Evolutionary conservation across 139 green algal genomes (phyloP), one percentile per base, ranked within the genome.

Genomic region (Chlorella sp.): DNA sequence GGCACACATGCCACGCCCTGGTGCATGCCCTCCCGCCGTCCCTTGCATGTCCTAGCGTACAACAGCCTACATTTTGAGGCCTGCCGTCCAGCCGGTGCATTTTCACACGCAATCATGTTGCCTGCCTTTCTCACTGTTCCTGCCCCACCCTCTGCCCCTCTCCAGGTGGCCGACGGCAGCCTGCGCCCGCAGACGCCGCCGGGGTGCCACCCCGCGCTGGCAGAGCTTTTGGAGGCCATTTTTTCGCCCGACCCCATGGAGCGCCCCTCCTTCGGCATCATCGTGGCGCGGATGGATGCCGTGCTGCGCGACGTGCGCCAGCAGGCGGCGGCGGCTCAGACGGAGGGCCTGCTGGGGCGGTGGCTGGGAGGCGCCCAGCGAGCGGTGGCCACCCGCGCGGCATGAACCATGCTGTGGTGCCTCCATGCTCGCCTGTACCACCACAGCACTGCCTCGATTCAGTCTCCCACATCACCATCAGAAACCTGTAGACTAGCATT

Each of bases 221-320:
- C 89, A 30, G 92, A 91, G n/a, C 77, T 96, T 34, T 86, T 92
- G 7, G 12, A 53, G 19, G 76, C 91, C 1, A 91, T 84, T 60
- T 95, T 94, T 80, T 89, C 95, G 48, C 92, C 92, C 48, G 95
- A 97, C 86, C 95, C 95, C 4, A 82, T 93, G 21, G 90, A 93
- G 60, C 91, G 95, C 32, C 95, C 95, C 40, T 89, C 89, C 75
- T 97, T 97, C 81, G 91, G 68, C 9, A 21, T 89, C 12, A 89
- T 97, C 0, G 90, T 94, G 42, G 73, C 88, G 26, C 79, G 91
- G 61, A 81, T 96, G 37, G 77, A 81, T 69, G 86, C 39, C 53
- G 68, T 88, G 48, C 37, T 93, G 79, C 57, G 88, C 26, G 69
- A 88, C 19, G 71, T 88, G 82, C 28, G 61, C n/a, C 57, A 86